A percentile compares a stretch with the other conserved stretches of the same genome.
phyloP scores from a whole-genome alignment of 306 rosid genomes.

The Castanea sativa region DNA sequence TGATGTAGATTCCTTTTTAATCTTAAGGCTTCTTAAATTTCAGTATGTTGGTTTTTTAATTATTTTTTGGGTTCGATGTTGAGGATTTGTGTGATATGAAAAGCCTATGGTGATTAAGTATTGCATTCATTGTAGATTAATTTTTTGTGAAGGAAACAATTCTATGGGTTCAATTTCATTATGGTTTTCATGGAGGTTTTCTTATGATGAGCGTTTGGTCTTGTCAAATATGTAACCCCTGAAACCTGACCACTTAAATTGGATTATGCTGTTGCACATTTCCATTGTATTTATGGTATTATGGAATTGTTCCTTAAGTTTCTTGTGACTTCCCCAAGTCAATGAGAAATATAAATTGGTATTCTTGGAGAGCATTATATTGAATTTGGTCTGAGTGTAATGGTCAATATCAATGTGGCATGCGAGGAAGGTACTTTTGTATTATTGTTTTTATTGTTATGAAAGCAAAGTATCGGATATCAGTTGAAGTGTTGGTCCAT shows the following conservation, averaged over 20 bases:
- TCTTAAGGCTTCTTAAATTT: slow-evolving; percentile 5
- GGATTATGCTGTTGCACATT: background rate
- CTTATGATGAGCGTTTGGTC: background rate
- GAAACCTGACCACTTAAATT: background rate
- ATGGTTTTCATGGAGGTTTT: slow-evolving; percentile 2
- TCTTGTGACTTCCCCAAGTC: background rate
- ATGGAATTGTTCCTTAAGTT: background rate
- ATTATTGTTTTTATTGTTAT: background rate
- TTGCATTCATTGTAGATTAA: slow-evolving; percentile 21
- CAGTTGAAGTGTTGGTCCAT: background rate
- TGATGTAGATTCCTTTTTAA: slow-evolving; percentile 9
- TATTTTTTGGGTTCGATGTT: slow-evolving; percentile 11
- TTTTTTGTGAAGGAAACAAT: slow-evolving; percentile 1
- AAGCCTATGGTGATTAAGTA: slow-evolving; percentile 9
- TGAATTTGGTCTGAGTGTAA: background rate
- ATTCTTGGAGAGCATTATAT: background rate
- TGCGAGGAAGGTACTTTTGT: background rate
- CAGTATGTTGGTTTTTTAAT: background rate
- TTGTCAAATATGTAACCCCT: background rate
- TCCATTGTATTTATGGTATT: background rate
- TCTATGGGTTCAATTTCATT: background rate
- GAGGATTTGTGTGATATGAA: background rate
- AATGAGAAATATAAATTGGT: too few species aligned
- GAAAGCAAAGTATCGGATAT: background rate
- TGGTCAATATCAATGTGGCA: background rate